Base-by-base conservation (phyloP, 2,329 filamentous ascomycete genomes). In the Thielaviopsis euricoi region DNA sequence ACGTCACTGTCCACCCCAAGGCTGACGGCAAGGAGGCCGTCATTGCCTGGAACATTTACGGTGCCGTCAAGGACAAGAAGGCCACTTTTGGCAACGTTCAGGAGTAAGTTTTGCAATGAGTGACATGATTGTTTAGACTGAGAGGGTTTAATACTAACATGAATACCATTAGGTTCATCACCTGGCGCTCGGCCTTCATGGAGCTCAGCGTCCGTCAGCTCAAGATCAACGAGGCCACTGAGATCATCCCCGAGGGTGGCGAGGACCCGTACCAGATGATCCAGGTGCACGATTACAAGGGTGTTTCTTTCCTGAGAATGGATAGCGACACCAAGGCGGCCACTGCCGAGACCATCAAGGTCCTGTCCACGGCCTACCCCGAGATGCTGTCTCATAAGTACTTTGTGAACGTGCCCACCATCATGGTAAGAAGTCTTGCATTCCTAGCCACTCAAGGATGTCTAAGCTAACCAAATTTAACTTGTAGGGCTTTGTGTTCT, bases 41-140 rank as follows among this genome's bases (percentile, higher is more conserved):
- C 58, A 83, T 90, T 53, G 93, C 87, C 1, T 96, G 90, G 85
- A 96, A 96, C 69, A 83, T 96, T 66, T 96, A 97, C 67, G 90
- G 90, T 15, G 70, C 82, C 43, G 87, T 90, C 62, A 93, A 93
- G 76, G 80, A 88, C 64, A 81, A 86, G 64, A 82, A 89, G 61
- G 80, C 86, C 63, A 94, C 89, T 0, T 96, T 96, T 73, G 87
- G 86, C 3, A 78, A 93, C 65, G 73, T 89, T 6, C 76, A 89
- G 25, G 86, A 86, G 88, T 95, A 73, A 69, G 85, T 76, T 25
- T 13, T 52, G 15, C 25, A 13, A 33, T 33, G 7, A 33, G 12
- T 37, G 26, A 56, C 57, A 29, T 55, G 52, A 3, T 52, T 55
- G 51, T 10, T 33, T 37, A 25, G 21, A 12, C 29, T 13, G 29